Percentiles rank a stretch among this genome's conserved stretches.
Evolutionary conservation across 1,139 yeast genomes (phyloP).

Genomic region (Candida neerlandica): DNA sequence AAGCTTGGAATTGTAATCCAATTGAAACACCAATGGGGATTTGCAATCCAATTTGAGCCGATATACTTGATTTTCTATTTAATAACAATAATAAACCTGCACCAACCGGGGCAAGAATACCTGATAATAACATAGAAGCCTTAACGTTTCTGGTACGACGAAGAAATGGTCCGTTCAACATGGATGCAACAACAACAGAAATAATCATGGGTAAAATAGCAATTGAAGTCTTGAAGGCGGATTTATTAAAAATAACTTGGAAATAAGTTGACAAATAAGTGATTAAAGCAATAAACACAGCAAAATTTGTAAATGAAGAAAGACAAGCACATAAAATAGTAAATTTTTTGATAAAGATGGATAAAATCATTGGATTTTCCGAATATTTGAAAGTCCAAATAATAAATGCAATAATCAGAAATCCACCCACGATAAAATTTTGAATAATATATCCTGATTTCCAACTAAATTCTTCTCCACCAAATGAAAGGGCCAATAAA

Average conservation of each 20-base stretch:
- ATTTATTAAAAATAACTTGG: constrained; percentile 50
- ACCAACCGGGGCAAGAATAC: constrained; percentile 50
- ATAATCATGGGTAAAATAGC: constrained; percentile 57
- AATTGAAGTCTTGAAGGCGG: constrained; percentile 60
- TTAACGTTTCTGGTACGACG: constrained; percentile 51
- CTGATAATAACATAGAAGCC: constrained; percentile 48
- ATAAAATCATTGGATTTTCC: constrained; percentile 48
- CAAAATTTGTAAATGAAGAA: constrained; percentile 40
- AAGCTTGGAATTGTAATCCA: constrained; percentile 57
- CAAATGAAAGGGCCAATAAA: constrained; percentile 37
- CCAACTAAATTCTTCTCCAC: constrained; percentile 37
- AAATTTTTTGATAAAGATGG: constrained; percentile 36
- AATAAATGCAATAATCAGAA: constrained; percentile 38
- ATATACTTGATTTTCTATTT: constrained; percentile 33
- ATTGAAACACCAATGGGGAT: constrained; percentile 56
- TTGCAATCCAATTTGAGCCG: constrained; percentile 51
- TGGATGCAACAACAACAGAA: constrained; percentile 50
- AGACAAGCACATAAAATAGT: constrained; percentile 41
- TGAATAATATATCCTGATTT: constrained; percentile 56
- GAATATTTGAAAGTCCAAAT: constrained; percentile 52
- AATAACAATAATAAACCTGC: constrained; percentile 51
- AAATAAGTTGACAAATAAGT: constrained; percentile 56
- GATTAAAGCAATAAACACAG: constrained; percentile 44
- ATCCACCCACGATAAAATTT: constrained; percentile 57
- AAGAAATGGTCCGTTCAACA: constrained; percentile 49